Conservation (phyloP, 164 flowering plant genomes). For the Buxus sempervirens region DNA sequence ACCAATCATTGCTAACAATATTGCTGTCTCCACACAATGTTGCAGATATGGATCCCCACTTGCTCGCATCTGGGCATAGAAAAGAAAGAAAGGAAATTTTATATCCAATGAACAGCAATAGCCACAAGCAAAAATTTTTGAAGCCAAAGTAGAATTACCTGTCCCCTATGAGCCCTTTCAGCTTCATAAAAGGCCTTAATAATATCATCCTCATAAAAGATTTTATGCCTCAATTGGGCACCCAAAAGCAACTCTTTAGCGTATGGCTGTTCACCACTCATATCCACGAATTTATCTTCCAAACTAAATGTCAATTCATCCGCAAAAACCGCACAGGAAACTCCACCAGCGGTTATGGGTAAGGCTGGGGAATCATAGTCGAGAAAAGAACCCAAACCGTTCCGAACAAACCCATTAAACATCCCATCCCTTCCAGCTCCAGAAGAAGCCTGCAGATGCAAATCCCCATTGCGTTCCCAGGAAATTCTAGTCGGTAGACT, state of each 20-base stretch:
- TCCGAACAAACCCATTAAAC: slow-evolving; percentile 67
- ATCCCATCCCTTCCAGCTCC: slow-evolving; percentile 36
- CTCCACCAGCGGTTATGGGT: slow-evolving; percentile 21
- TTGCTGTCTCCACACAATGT: slow-evolving; percentile 92
- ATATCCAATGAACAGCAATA: background rate
- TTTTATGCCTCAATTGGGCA: slow-evolving; percentile 69
- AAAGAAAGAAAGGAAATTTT: slow-evolving; percentile 1
- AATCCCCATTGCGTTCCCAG: slow-evolving; percentile 31
- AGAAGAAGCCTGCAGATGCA: slow-evolving; percentile 23
- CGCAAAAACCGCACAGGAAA: slow-evolving; percentile 21
- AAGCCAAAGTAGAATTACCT: slow-evolving; percentile 43
- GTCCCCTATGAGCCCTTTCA: slow-evolving; percentile 94
- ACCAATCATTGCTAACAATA: slow-evolving; percentile 74
- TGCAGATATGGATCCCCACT: slow-evolving; percentile 96
- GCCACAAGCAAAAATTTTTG: background rate
- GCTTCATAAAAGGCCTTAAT: slow-evolving; percentile 88
- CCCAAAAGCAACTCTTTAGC: slow-evolving; percentile 54
- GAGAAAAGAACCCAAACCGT: slow-evolving; percentile 62
- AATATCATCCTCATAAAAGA: slow-evolving; percentile 69
- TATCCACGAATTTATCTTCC: slow-evolving; percentile 57
- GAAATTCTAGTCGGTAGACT: slow-evolving; percentile 47
- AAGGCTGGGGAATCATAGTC: slow-evolving; percentile 62
- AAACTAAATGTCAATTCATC: slow-evolving; percentile 76
- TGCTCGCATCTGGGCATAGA: slow-evolving; percentile 63
- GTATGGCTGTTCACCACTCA: slow-evolving; percentile 31